Percentiles rank a stretch among this genome's conserved stretches.
These are phyloP conservation scores for Populus deltoides DNA, from an alignment of 345 rosid species.

Conservation along the genomic window DNA sequence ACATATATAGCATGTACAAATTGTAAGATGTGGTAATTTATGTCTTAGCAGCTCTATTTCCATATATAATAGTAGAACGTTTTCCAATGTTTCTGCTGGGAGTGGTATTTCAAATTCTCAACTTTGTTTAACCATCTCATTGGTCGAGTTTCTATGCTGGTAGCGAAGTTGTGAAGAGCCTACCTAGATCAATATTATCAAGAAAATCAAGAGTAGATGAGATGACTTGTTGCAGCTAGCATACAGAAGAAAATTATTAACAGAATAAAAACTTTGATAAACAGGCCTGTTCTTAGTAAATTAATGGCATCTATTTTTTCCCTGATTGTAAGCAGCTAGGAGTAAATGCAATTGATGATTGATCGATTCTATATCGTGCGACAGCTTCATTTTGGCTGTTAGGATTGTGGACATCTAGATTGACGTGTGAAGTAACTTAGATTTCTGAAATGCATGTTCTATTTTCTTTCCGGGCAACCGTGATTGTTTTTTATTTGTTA, in stretches of 20 bases:
- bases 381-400: background rate
- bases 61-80: too few relatives aligned
- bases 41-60: too few relatives aligned
- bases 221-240: constrained; percentile 50
- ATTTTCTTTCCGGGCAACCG: background rate
- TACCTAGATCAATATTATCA: constrained; percentile 43
- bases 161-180: constrained; percentile 50
- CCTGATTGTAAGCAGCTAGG: background rate
- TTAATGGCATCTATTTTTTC: background rate
- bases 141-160: constrained; percentile 17
- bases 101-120: background rate
- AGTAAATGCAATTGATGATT: background rate
- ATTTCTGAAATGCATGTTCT: background rate
- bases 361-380: too few relatives aligned
- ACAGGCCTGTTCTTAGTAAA: constrained; percentile 41
- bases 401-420: background rate
- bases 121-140: background rate
- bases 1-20: too few relatives aligned
- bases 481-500: constrained; percentile 1
- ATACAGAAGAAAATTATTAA: constrained; percentile 66
- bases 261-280: constrained; percentile 40
- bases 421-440: background rate
- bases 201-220: constrained; percentile 53
- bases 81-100: background rate
- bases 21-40: too few relatives aligned